These are phyloP conservation scores for Hippophae gyantsensis DNA, from an alignment of 306 rosid species.

Conservation along the genomic window DNA sequence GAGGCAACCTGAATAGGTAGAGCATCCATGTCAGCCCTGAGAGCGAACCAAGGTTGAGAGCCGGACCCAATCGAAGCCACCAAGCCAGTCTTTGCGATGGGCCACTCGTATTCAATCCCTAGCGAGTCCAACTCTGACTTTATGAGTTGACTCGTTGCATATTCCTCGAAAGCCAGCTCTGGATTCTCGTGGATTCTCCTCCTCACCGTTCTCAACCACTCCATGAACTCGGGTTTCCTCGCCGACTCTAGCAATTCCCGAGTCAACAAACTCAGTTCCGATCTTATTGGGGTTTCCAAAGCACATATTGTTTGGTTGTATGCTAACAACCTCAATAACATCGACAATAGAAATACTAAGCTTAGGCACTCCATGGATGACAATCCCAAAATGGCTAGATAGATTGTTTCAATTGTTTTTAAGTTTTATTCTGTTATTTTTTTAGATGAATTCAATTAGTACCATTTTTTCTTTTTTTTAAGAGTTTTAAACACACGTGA, in stretches of 20 bases:
- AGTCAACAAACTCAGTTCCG: slow-evolving; percentile 20
- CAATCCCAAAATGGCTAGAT: neutral
- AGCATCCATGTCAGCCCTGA: slow-evolving; percentile 58
- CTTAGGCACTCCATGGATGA: neutral
- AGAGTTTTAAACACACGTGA: too few species aligned
- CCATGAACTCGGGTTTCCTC: slow-evolving; percentile 26
- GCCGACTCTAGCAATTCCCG: slow-evolving; percentile 36
- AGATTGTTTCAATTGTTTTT: neutral
- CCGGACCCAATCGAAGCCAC: slow-evolving; percentile 42
- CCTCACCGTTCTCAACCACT: slow-evolving; percentile 32
- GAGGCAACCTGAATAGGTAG: slow-evolving; percentile 35
- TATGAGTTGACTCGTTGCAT: slow-evolving; percentile 36
- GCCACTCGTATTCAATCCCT: slow-evolving; percentile 41
- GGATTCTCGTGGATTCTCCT: slow-evolving; percentile 56
- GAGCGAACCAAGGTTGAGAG: slow-evolving; percentile 46
- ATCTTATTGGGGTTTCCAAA: neutral
- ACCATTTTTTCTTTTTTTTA: too few species aligned
- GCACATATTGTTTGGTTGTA: slow-evolving; percentile 1
- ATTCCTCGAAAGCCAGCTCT: slow-evolving; percentile 48
- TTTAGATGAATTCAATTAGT: too few species aligned
- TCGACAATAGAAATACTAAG: neutral
- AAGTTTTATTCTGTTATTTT: too few species aligned
- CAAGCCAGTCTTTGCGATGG: slow-evolving; percentile 41
- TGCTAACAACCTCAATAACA: neutral
- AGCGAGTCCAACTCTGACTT: slow-evolving; percentile 43